A percentile compares a stretch with the other conserved stretches of the same genome.
These are phyloP conservation scores for Ophiostoma perfectum DNA, from an alignment of 2,329 filamentous ascomycete genomes.

Conservation along the genomic window DNA sequence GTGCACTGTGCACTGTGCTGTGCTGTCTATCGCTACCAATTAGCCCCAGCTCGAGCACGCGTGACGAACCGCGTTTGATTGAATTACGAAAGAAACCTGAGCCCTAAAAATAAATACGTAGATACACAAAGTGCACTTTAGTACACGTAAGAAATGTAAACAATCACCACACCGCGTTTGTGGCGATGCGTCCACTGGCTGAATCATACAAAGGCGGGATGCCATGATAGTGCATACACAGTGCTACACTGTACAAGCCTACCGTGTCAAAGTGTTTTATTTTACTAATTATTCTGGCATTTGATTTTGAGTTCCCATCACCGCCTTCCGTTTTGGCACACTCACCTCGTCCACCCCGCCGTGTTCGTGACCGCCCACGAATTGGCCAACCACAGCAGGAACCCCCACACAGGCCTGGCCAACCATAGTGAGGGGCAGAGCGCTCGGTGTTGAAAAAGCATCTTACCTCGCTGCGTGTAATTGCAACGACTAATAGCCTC, in stretches of 20 bases:
- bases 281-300: neutral
- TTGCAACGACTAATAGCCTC: conserved; percentile 1
- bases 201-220: neutral
- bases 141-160: too few relatives aligned
- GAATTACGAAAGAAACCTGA: neutral
- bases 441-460: neutral
- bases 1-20: neutral
- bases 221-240: neutral
- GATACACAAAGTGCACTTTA: neutral
- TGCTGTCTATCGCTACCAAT: neutral
- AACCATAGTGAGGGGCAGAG: conserved; percentile 16
- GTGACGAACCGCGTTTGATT: neutral
- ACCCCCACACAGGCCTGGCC: conserved; percentile 6
- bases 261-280: neutral
- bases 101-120: neutral
- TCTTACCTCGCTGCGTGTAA: neutral
- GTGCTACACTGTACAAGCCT: conserved; percentile 1
- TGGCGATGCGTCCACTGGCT: neutral
- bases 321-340: conserved; percentile 16
- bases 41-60: neutral
- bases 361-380: neutral
- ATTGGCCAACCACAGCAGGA: conserved; percentile 22
- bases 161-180: neutral
- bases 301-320: neutral
- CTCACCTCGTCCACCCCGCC: neutral